Conservation (phyloP, 2,329 filamentous ascomycete species). For the Colletotrichum salicis region DNA sequence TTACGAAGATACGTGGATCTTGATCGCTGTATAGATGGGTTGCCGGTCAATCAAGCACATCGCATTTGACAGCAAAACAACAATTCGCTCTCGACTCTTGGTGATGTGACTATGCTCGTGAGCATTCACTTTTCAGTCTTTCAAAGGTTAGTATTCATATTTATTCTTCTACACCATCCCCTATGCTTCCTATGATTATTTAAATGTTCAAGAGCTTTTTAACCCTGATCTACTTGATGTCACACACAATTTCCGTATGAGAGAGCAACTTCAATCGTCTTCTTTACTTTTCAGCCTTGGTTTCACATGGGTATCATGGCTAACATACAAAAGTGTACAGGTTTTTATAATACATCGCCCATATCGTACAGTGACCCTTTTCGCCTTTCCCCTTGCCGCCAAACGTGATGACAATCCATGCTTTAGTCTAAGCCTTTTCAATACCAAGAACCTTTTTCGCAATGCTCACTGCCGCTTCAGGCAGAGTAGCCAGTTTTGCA, state of each 20-base stretch:
- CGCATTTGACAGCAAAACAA: constrained; percentile 41
- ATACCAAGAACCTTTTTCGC: constrained; percentile 67
- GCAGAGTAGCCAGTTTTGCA: constrained; percentile 85
- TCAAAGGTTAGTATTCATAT: constrained; percentile 57
- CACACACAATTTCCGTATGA: constrained; percentile 68
- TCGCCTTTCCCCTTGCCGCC: background rate
- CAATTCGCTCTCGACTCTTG: constrained; percentile 13
- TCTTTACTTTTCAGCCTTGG: constrained; percentile 38
- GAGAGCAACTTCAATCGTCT: constrained; percentile 46
- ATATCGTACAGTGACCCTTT: constrained; percentile 31
- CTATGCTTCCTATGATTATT: constrained; percentile 64
- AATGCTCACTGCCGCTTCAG: constrained; percentile 75
- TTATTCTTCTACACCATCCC: constrained; percentile 28
- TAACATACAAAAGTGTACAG: constrained; percentile 44
- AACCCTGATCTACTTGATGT: constrained; percentile 73
- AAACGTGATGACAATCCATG: constrained; percentile 3
- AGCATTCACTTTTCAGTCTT: constrained; percentile 14
- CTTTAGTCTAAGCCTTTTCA: constrained; percentile 12
- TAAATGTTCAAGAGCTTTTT: constrained; percentile 72
- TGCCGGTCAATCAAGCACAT: constrained; percentile 52
- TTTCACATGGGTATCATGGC: constrained; percentile 48
- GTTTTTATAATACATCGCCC: background rate
- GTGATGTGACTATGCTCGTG: constrained; percentile 43
- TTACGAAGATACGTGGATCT: constrained; percentile 55
- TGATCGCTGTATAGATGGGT: constrained; percentile 59